These are phyloP conservation scores for Fusarium longipes DNA, from an alignment of 2,329 filamentous ascomycete genomes.

Conservation along the genomic window DNA sequence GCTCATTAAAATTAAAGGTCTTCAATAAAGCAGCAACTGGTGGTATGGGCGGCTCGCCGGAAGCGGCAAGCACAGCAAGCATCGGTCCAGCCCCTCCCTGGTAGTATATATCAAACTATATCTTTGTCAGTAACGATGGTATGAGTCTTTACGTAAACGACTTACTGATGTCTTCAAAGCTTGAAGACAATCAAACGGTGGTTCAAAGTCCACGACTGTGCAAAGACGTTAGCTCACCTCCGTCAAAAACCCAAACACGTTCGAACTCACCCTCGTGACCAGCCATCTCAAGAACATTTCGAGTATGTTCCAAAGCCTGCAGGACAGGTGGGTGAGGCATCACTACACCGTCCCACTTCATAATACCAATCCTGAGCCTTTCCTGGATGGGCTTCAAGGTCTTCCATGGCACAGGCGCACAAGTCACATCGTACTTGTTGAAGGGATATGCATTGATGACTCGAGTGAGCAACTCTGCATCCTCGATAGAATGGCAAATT, in stretches of 20 bases:
- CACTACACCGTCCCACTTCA: constrained; percentile 18
- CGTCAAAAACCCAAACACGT: fast-evolving
- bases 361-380: constrained; percentile 8
- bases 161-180: not conserved
- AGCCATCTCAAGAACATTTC: not conserved
- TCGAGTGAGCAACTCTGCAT: constrained; percentile 1
- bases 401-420: constrained; percentile 9
- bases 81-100: not conserved
- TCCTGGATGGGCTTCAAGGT: fast-evolving
- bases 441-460: constrained; percentile 5
- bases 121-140: not conserved
- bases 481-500: constrained; percentile 7
- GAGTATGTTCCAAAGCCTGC: constrained; percentile 7
- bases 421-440: constrained; percentile 8
- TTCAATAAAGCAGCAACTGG: constrained; percentile 7
- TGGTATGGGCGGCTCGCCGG: constrained; percentile 16
- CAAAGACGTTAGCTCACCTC: fast-evolving
- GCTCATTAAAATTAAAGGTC: not conserved
- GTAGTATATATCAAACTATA: constrained; percentile 16
- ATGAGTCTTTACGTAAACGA: fast-evolving
- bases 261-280: constrained; percentile 12
- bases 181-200: constrained; percentile 25
- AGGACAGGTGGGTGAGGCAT: constrained; percentile 24
- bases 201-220: constrained; percentile 17
- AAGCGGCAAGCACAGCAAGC: not conserved